Evolutionary conservation across 116 monocot genomes (phyloP), one percentile per base, ranked within the genome.

Genomic region (Papilionanthe hybrid): DNA sequence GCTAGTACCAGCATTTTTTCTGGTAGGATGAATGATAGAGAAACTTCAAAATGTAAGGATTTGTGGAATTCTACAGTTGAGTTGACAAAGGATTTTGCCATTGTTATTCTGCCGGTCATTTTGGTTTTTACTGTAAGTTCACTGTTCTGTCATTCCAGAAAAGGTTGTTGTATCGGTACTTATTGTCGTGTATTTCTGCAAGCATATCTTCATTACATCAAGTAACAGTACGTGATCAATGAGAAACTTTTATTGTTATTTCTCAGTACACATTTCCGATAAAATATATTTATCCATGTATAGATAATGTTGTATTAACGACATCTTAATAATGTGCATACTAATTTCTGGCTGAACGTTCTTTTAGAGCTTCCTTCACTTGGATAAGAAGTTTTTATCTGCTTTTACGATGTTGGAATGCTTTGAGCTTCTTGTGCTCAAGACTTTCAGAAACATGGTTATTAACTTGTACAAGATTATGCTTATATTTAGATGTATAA

Each of bases 51-150:
- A 49, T 27, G 6, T 74, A 81, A 72, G 84, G 82, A 71, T 80
- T 90, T 83, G 87, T 75, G 75, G 74, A 49, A 17, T 78, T 90
- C 81, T 78, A 72, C 85, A 17, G 4, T 81, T 81, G 67, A 82
- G 5, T n/a, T 95, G 27, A 23, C 53, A 82, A 42, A 89, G 43
- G 99, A 99, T 82, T 92, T 88, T 76, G 71, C 87, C 32, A 85
- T 67, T 50, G 73, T 93, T 67, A 69, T 91, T 72, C 53, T 93
- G 58, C 95, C 99, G 19, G 72, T 93, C 76, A 79, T 98, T 48
- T 77, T 86, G 22, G 22, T 90, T 78, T 83, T 93, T 72, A 99
- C 95, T 47, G 93, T 95, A 90, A 87, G 91, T 85, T n/a, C 27
- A 11, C 12, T 77, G 13, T 80, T 77, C 12, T 49, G 8, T 45